Evolutionary conservation across 148 eudicot species (phyloP).

Genomic region (Rhododendron kiyosumense): DNA sequence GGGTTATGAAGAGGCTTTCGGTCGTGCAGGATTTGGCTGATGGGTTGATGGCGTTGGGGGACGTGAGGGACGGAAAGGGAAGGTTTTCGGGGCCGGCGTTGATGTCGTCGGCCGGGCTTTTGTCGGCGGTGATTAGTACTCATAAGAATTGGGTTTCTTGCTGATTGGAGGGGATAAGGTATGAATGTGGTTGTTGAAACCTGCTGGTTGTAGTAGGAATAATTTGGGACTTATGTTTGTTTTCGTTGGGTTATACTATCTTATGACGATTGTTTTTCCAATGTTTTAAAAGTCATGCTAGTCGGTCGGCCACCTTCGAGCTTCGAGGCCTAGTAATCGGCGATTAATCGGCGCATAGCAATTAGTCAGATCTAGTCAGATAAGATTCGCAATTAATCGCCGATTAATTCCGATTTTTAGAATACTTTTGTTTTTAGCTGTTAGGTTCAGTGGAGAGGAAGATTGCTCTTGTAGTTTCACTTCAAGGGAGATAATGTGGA

Average conservation of each 20-base stretch:
- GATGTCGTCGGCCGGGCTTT: slow-evolving; percentile 67
- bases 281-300: too few relatives aligned
- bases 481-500: background rate
- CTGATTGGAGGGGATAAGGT: slow-evolving; percentile 31
- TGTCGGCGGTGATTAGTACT: slow-evolving; percentile 80
- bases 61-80: slow-evolving; percentile 64
- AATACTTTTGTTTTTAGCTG: too few relatives aligned
- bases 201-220: background rate
- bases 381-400: too few relatives aligned
- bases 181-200: background rate
- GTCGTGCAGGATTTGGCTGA: slow-evolving; percentile 84
- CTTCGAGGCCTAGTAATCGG: too few relatives aligned
- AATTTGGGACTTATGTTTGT: background rate
- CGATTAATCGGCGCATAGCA: too few relatives aligned
- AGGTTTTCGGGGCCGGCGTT: slow-evolving; percentile 49
- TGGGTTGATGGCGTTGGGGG: slow-evolving; percentile 85
- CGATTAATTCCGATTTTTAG: too few relatives aligned
- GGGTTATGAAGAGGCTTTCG: slow-evolving; percentile 66
- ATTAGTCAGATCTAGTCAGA: too few relatives aligned
- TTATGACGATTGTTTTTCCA: background rate
- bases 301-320: too few relatives aligned
- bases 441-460: background rate
- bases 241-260: background rate
- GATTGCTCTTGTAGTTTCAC: background rate
- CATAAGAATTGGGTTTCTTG: slow-evolving; percentile 88